A percentile compares a stretch with the other conserved stretches of the same genome.
Conservation (phyloP, 352 stramenopile species). For the Blastocystis sp. region DNA sequence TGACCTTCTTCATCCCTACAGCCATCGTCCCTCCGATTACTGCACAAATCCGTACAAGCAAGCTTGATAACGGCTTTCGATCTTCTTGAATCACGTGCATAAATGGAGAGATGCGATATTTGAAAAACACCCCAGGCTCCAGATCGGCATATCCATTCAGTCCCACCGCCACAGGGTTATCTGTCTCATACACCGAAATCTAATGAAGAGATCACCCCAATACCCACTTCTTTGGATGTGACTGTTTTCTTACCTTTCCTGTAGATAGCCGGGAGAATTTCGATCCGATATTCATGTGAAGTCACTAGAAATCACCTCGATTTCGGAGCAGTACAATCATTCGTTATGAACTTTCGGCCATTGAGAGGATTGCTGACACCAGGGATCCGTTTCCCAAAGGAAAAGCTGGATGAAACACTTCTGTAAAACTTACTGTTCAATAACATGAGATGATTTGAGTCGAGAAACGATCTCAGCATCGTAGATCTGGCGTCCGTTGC, state of each 20-base stretch:
- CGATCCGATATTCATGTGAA: conserved; percentile 1
- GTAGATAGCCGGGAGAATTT: conserved; percentile 8
- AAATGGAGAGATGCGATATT: conserved; percentile 84
- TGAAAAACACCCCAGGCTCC: conserved; percentile 77
- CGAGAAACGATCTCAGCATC: not conserved
- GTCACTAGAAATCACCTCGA: not conserved
- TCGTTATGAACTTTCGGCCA: not conserved
- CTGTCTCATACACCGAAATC: conserved; percentile 37
- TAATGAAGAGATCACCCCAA: not conserved
- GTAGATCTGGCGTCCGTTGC: not conserved
- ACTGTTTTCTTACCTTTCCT: not conserved
- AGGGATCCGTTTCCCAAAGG: conserved; percentile 1
- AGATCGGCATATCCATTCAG: not conserved
- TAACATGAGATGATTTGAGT: conserved; percentile 11
- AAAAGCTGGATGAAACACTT: not conserved
- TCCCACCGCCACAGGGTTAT: not conserved
- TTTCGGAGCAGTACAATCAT: not conserved
- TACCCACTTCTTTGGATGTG: not conserved
- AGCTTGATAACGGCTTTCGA: conserved; percentile 70
- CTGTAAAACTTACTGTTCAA: not conserved
- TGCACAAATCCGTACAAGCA: conserved; percentile 75
- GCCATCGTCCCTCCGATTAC: conserved; percentile 76
- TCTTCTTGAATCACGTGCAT: conserved; percentile 72
- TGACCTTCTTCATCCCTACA: conserved; percentile 9
- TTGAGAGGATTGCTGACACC: not conserved